These are phyloP conservation scores for Talaromyces albobiverticillius DNA, from an alignment of 2,329 filamentous ascomycete species.

Conservation along the genomic window DNA sequence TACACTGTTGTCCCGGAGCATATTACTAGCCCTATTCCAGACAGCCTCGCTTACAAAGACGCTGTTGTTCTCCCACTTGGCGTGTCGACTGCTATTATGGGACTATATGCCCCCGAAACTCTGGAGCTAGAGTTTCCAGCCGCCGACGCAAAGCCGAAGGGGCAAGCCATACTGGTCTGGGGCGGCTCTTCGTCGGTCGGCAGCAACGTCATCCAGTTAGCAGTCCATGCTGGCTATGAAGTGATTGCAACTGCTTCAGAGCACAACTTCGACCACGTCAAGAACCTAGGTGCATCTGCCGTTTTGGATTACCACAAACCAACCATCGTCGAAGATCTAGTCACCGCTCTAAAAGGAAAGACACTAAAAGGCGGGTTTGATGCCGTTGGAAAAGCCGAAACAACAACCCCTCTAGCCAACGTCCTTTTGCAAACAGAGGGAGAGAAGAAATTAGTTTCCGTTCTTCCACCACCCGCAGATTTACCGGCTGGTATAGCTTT, in stretches of 20 bases:
- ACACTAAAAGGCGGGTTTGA: background rate
- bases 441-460: background rate
- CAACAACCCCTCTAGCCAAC: background rate
- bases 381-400: background rate
- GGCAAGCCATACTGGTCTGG: constrained; percentile 45
- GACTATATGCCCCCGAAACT: constrained; percentile 22
- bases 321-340: constrained; percentile 1
- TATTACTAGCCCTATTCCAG: constrained; percentile 20
- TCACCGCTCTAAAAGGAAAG: background rate
- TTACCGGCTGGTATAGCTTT: background rate
- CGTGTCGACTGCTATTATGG: constrained; percentile 22
- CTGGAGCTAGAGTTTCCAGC: constrained; percentile 17
- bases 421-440: background rate
- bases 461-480: background rate
- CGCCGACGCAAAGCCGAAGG: constrained; percentile 17
- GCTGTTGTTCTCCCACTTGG: constrained; percentile 26
- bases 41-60: constrained; percentile 21
- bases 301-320: constrained; percentile 41
- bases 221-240: constrained; percentile 34
- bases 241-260: constrained; percentile 36
- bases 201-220: constrained; percentile 41
- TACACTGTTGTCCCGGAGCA: constrained; percentile 19
- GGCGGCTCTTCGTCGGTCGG: constrained; percentile 50
- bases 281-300: constrained; percentile 39
- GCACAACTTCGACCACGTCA: constrained; percentile 42